phyloP scores from a whole-genome alignment of 306 rosid genomes.

The Elaeagnus macrophylla region DNA sequence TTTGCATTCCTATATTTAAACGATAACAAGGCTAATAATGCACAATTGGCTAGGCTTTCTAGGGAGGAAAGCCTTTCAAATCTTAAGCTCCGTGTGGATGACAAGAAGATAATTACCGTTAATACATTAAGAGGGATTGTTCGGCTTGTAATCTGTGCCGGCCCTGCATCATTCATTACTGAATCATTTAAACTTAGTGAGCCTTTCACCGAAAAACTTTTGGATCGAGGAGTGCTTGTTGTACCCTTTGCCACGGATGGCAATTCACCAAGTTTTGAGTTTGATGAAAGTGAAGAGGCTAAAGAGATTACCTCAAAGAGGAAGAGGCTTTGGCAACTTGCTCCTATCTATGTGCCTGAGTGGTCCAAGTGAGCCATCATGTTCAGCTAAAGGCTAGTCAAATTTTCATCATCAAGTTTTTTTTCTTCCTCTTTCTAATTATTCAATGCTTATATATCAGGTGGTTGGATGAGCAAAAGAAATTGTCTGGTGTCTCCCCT shows the following conservation, averaged over 20 bases:
- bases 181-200: slow-evolving; percentile 68
- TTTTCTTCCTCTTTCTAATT: not conserved
- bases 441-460: slow-evolving; percentile 26
- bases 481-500: slow-evolving; percentile 63
- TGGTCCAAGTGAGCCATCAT: slow-evolving; percentile 64
- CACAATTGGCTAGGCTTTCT: slow-evolving; percentile 66
- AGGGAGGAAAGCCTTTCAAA: slow-evolving; percentile 79
- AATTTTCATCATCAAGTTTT: slow-evolving; percentile 1
- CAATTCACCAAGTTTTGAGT: slow-evolving; percentile 43
- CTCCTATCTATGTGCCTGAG: slow-evolving; percentile 45
- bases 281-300: slow-evolving; percentile 50
- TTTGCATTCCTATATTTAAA: slow-evolving; percentile 66
- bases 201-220: slow-evolving; percentile 62
- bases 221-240: slow-evolving; percentile 85
- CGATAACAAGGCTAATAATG: slow-evolving; percentile 74
- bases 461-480: slow-evolving; percentile 91
- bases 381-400: not conserved
- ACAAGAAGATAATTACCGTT: slow-evolving; percentile 53
- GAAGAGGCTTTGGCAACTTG: slow-evolving; percentile 82
- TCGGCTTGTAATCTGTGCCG: slow-evolving; percentile 83
- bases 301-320: slow-evolving; percentile 42
- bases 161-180: slow-evolving; percentile 51
- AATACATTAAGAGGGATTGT: slow-evolving; percentile 72
- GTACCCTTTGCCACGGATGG: slow-evolving; percentile 72
- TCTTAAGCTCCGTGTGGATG: slow-evolving; percentile 70